These are phyloP conservation scores for Flaveria robusta DNA, from an alignment of 129 eudicot genomes.

Conservation along the genomic window DNA sequence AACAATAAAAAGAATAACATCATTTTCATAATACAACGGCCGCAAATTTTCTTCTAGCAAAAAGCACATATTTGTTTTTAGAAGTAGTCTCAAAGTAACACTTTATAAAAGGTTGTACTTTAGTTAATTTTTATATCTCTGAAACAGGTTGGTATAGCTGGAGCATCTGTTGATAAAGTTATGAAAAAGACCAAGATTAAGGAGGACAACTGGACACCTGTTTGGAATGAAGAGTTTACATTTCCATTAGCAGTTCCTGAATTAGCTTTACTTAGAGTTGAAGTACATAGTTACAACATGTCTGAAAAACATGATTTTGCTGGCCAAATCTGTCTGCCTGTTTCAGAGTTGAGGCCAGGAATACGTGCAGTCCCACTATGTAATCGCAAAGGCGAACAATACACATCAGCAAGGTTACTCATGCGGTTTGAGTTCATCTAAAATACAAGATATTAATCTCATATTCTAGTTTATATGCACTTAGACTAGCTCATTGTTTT, in stretches of 20 bases:
- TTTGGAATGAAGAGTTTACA: conserved; percentile 76
- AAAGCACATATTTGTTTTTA: not conserved
- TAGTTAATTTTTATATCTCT: not conserved
- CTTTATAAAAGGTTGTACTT: conserved; percentile 8
- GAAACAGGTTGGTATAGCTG: conserved; percentile 75
- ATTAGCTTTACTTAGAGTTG: conserved; percentile 72
- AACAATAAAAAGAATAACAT: not conserved
- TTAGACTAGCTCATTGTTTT: conserved; percentile 28
- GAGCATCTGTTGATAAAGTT: conserved; percentile 64
- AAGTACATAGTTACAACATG: conserved; percentile 70
- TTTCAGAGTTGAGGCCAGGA: conserved; percentile 74
- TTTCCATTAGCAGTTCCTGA: conserved; percentile 81
- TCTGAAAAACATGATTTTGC: conserved; percentile 73
- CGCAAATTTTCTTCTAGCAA: not conserved
- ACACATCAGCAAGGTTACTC: conserved; percentile 63
- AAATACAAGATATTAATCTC: not conserved
- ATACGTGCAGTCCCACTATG: conserved; percentile 70
- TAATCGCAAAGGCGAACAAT: conserved; percentile 62
- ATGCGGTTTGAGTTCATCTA: conserved; percentile 65
- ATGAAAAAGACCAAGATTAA: conserved; percentile 63
- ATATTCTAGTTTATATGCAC: conserved; percentile 19
- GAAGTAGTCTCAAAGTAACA: not conserved
- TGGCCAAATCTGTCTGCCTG: conserved; percentile 80
- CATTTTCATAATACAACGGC: not conserved
- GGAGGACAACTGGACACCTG: conserved; percentile 71